Percentiles rank a stretch among this genome's conserved stretches.
phyloP scores from a whole-genome alignment of 805 yeast species.

The Lipomyces lipofer region DNA sequence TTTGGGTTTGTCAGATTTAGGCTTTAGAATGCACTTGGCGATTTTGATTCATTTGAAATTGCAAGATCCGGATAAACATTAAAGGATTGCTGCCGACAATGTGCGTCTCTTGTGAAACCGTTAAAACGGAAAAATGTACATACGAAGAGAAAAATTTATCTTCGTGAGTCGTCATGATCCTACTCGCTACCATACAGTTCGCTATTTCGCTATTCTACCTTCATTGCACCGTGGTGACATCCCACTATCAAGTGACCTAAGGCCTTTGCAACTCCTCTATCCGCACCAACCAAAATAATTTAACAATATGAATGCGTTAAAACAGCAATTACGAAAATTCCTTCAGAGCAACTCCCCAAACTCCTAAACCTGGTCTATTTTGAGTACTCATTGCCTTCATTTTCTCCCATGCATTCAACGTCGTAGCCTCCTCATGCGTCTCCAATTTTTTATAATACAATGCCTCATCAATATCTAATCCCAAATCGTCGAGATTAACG shows the following conservation, averaged over 20 bases:
- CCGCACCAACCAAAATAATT: not conserved
- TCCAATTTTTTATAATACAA: conserved; percentile 1
- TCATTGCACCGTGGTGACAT: no score
- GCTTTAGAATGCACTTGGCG: no score
- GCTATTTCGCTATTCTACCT: no score
- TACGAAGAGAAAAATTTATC: no score
- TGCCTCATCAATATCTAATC: conserved; percentile 16
- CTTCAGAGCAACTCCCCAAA: conserved; percentile 19
- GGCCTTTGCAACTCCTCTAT: no score
- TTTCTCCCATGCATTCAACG: not conserved
- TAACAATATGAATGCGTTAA: not conserved
- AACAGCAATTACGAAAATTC: not conserved
- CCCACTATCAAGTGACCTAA: no score
- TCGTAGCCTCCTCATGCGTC: not conserved
- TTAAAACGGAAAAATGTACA: no score
- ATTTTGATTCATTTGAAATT: no score
- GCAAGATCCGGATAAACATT: no score
- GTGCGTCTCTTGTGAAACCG: no score
- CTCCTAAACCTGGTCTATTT: conserved; percentile 30
- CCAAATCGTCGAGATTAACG: conserved; percentile 30
- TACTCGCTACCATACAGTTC: not conserved
- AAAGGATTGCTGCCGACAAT: no score
- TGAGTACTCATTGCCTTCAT: conserved; percentile 5
- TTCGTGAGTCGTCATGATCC: not conserved
- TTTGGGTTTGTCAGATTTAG: no score